Conservation (phyloP, 139 green algal genomes). For the Ulvella scutata region DNA sequence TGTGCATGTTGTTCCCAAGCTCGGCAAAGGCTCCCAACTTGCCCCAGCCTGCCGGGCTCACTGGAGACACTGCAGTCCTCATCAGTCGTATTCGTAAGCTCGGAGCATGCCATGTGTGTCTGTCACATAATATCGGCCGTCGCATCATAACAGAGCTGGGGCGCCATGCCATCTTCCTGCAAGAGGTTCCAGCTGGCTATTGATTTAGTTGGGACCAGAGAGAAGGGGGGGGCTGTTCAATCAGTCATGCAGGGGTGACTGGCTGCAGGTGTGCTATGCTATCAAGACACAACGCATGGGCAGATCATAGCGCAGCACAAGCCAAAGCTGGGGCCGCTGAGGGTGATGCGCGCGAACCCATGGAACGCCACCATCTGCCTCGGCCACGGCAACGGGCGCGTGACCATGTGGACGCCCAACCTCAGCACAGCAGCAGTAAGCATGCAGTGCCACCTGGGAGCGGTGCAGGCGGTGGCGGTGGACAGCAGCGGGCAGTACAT, state of each 20-base stretch:
- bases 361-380: conserved; percentile 71
- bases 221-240: too few relatives aligned
- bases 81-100: too few relatives aligned
- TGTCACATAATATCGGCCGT: too few relatives aligned
- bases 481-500: conserved; percentile 63
- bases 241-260: too few relatives aligned
- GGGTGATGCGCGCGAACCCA: conserved; percentile 70
- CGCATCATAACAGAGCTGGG: neutral
- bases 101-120: too few relatives aligned
- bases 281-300: conserved; percentile 90
- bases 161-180: too few relatives aligned
- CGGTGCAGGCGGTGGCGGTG: conserved; percentile 53
- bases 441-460: conserved; percentile 84
- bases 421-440: conserved; percentile 59
- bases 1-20: too few relatives aligned
- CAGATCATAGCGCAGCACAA: conserved; percentile 66
- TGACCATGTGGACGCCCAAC: conserved; percentile 96
- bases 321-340: conserved; percentile 64
- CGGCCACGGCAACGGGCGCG: conserved; percentile 75
- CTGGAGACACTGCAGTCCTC: too few relatives aligned
- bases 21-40: too few relatives aligned
- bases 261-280: conserved; percentile 59
- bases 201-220: too few relatives aligned
- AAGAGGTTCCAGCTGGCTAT: too few relatives aligned
- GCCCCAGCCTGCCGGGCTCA: too few relatives aligned